Conservation (phyloP, 163 green algal species). For the Scenedesmus sp. region DNA sequence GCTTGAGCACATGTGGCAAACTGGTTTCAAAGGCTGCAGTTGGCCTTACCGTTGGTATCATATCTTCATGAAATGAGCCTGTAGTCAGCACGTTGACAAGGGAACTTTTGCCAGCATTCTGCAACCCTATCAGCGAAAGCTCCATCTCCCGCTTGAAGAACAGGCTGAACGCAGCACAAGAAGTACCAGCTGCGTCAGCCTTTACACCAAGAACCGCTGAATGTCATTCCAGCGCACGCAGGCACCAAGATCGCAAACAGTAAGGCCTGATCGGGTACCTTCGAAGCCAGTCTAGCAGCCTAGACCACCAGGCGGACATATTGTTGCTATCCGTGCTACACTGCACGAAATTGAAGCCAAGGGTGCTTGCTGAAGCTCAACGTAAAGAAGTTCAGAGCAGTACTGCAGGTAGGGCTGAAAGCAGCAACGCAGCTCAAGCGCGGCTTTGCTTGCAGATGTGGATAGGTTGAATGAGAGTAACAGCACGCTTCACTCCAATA, state of each 20-base stretch:
- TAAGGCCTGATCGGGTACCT: slow-evolving; percentile 19
- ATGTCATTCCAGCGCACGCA: background rate
- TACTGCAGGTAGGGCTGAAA: background rate
- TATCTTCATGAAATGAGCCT: slow-evolving; percentile 94
- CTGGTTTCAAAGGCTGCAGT: too few species aligned
- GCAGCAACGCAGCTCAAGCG: background rate
- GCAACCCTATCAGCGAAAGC: slow-evolving; percentile 95
- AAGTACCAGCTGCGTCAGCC: background rate
- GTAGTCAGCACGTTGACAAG: slow-evolving; percentile 96
- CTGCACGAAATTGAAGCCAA: background rate
- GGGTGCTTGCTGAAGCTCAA: background rate
- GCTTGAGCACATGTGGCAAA: background rate
- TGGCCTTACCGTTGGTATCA: slow-evolving; percentile 93
- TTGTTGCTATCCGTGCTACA: background rate
- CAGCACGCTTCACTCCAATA: too few species aligned
- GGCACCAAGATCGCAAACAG: background rate
- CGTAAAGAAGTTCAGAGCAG: background rate
- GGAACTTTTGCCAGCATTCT: slow-evolving; percentile 98
- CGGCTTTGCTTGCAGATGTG: background rate
- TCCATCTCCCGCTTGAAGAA: slow-evolving; percentile 99
- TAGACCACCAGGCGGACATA: slow-evolving; percentile 40
- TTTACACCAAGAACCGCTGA: background rate
- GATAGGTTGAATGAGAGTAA: too few species aligned
- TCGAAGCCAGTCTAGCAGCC: slow-evolving; percentile 47
- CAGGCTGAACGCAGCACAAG: slow-evolving; percentile 67